Percentiles rank a stretch among this genome's conserved stretches.
These are phyloP conservation scores for Anethum foeniculum DNA, from an alignment of 140 eudicot genomes.

Conservation along the genomic window DNA sequence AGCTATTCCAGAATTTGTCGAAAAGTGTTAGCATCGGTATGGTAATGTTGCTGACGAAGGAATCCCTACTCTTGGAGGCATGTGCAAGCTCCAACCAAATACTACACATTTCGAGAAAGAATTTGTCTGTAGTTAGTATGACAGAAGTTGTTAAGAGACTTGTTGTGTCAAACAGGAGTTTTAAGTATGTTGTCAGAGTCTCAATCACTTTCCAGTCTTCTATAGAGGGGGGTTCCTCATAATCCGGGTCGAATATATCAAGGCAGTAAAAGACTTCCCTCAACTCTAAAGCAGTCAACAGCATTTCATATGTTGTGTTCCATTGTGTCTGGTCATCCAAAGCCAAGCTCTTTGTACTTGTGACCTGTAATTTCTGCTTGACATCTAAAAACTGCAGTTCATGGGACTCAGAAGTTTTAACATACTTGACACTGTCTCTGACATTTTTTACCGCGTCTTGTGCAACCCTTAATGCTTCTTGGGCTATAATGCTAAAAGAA, in stretches of 20 bases:
- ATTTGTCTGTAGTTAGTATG: constrained; percentile 52
- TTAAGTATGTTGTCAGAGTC: constrained; percentile 45
- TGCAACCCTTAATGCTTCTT: constrained; percentile 38
- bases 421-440: constrained; percentile 86
- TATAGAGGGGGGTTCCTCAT: constrained; percentile 45
- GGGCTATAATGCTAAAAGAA: constrained; percentile 51
- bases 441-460: constrained; percentile 51
- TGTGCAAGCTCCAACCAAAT: constrained; percentile 78
- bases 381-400: constrained; percentile 69
- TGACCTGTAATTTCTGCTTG: constrained; percentile 75
- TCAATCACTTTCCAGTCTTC: constrained; percentile 81
- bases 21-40: constrained; percentile 68
- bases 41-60: constrained; percentile 34
- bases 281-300: constrained; percentile 69
- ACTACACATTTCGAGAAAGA: constrained; percentile 84
- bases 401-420: constrained; percentile 59
- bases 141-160: constrained; percentile 37
- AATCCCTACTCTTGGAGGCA: constrained; percentile 52
- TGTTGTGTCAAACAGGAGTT: constrained; percentile 61
- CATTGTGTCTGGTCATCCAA: constrained; percentile 72
- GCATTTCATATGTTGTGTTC: constrained; percentile 95
- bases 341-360: constrained; percentile 51
- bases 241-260: constrained; percentile 65
- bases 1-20: constrained; percentile 65
- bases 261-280: constrained; percentile 82